Evolutionary conservation across 352 stramenopile genomes (phyloP).

Genomic region (Globisporangium cederbergense): DNA sequence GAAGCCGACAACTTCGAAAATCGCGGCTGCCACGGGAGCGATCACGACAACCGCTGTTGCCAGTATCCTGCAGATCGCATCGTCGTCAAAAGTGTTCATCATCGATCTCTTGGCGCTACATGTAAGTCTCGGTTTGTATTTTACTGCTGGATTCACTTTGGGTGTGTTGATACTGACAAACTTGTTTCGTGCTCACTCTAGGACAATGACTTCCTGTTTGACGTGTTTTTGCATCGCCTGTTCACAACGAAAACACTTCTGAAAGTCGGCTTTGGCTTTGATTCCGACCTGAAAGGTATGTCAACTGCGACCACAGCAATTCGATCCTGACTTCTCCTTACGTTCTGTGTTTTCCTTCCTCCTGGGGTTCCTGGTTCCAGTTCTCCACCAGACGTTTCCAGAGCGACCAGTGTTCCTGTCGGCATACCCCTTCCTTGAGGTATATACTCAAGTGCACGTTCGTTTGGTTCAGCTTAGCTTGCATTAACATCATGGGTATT

Average conservation of each 20-base stretch:
- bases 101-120: constrained; percentile 57
- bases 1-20: constrained; percentile 39
- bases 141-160: background rate
- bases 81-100: constrained; percentile 39
- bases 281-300: constrained; percentile 67
- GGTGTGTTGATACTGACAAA: background rate
- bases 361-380: constrained; percentile 17
- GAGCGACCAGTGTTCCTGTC: constrained; percentile 37
- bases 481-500: background rate
- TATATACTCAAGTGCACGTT: background rate
- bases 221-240: constrained; percentile 34
- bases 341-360: background rate
- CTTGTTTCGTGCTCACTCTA: constrained; percentile 9
- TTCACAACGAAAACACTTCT: constrained; percentile 31
- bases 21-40: constrained; percentile 6
- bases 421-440: constrained; percentile 45
- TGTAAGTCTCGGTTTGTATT: constrained; percentile 23
- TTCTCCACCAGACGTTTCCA: constrained; percentile 65
- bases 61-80: constrained; percentile 65
- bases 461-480: background rate
- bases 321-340: background rate
- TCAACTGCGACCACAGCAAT: no score
- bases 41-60: constrained; percentile 33
- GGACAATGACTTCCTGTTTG: constrained; percentile 44
- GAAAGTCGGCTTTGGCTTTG: constrained; percentile 67